Percentiles rank a stretch among this genome's conserved stretches.
These are phyloP conservation scores for Lyophyllum atratum DNA, from an alignment of 768 basidiomycete species.

Conservation along the genomic window DNA sequence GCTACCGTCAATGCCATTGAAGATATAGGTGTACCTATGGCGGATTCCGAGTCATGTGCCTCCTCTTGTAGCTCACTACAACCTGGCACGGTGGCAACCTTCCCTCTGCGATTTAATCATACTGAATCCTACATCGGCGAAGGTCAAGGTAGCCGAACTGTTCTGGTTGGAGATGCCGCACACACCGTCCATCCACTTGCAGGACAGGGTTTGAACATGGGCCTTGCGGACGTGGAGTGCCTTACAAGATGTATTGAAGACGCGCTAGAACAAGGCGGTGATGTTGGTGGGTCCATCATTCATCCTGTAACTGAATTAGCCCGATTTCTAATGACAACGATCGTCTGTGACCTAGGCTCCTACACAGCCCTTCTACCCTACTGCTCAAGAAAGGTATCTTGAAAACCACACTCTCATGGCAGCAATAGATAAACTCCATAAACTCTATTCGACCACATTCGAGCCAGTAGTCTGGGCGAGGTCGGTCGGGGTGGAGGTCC, in stretches of 20 bases:
- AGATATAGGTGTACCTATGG: slow-evolving; percentile 57
- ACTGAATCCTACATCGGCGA: slow-evolving; percentile 86
- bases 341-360: slow-evolving; percentile 52
- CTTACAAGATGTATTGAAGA: slow-evolving; percentile 66
- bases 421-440: slow-evolving; percentile 87
- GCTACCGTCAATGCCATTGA: slow-evolving; percentile 28
- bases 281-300: slow-evolving; percentile 66
- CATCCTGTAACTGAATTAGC: background rate
- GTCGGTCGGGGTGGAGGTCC: slow-evolving; percentile 83
- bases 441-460: slow-evolving; percentile 71
- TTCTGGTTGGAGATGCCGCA: slow-evolving; percentile 93
- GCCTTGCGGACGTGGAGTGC: slow-evolving; percentile 82
- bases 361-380: slow-evolving; percentile 77
- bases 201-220: slow-evolving; percentile 94
- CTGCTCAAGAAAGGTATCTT: slow-evolving; percentile 77
- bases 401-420: slow-evolving; percentile 86
- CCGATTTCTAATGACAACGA: background rate
- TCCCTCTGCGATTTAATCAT: slow-evolving; percentile 87
- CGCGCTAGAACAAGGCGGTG: slow-evolving; percentile 65
- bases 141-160: slow-evolving; percentile 66
- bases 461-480: slow-evolving; percentile 84
- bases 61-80: slow-evolving; percentile 76
- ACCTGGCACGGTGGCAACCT: slow-evolving; percentile 76
- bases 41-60: slow-evolving; percentile 67
- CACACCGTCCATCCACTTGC: slow-evolving; percentile 95